phyloP scores from a whole-genome alignment of 179 eudicot genomes.

The Vitellaria paradoxa region DNA sequence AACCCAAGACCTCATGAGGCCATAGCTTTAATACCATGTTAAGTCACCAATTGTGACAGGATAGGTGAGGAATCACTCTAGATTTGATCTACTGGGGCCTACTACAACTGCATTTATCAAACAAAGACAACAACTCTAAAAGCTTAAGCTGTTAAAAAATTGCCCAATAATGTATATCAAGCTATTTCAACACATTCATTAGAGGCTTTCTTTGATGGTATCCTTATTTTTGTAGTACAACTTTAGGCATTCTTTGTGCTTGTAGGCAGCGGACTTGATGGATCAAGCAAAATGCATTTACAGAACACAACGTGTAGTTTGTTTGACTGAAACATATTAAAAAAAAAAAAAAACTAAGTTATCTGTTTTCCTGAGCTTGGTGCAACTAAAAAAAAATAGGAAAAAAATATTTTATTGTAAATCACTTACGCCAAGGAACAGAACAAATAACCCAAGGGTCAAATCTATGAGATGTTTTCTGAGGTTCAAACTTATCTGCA shows the following conservation, averaged over 20 bases:
- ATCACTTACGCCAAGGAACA: too few species aligned
- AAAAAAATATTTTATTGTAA: too few species aligned
- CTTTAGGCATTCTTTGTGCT: too few species aligned
- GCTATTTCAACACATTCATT: not conserved
- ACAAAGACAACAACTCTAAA: not conserved
- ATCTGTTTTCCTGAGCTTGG: not conserved
- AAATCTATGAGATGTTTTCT: too few species aligned
- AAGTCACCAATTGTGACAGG: not conserved
- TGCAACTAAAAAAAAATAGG: not conserved
- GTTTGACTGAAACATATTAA: not conserved
- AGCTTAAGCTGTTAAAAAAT: too few species aligned
- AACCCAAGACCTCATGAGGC: too few species aligned
- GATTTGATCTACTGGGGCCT: constrained; percentile 8
- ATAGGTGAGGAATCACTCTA: constrained; percentile 8
- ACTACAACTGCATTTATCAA: constrained; percentile 11
- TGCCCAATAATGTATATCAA: too few species aligned
- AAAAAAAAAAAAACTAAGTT: too few species aligned
- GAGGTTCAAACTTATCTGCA: too few species aligned
- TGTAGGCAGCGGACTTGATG: not conserved
- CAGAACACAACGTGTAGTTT: too few species aligned
- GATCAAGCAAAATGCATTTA: not conserved
- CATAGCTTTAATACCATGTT: too few species aligned
- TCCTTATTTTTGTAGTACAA: not conserved
- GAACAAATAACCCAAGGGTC: too few species aligned
- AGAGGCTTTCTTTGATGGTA: not conserved